Conservation (phyloP, 2,329 filamentous ascomycete species). For the Gnomoniopsis sp. region DNA sequence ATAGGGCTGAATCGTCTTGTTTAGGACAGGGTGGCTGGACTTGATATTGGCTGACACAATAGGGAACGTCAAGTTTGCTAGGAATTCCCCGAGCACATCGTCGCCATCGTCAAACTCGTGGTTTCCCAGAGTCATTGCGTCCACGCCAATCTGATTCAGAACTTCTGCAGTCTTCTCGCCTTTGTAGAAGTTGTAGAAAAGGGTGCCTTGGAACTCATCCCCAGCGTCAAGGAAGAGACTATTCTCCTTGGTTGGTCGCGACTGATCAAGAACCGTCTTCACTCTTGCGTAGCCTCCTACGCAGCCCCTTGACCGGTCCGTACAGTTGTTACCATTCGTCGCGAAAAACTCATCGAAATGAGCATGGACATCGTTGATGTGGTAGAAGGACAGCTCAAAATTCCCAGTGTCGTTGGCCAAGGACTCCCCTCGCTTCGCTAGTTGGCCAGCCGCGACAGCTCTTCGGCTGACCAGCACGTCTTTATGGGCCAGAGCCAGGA, state of each 20-base stretch:
- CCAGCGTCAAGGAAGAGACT: slow-evolving; percentile 62
- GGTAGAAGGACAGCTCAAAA: slow-evolving; percentile 62
- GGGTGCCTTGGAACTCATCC: slow-evolving; percentile 68
- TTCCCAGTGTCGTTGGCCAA: slow-evolving; percentile 39
- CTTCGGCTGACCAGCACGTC: slow-evolving; percentile 49
- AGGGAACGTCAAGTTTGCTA: slow-evolving; percentile 63
- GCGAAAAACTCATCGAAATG: slow-evolving; percentile 62
- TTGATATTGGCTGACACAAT: slow-evolving; percentile 61
- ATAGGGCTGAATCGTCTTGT: slow-evolving; percentile 62
- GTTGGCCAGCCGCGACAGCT: slow-evolving; percentile 22
- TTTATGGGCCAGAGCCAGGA: slow-evolving; percentile 27
- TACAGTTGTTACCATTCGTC: slow-evolving; percentile 59
- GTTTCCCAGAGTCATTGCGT: slow-evolving; percentile 66
- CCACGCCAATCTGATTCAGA: slow-evolving; percentile 62
- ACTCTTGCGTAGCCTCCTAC: slow-evolving; percentile 64
- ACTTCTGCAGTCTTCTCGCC: slow-evolving; percentile 67
- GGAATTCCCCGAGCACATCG: slow-evolving; percentile 57
- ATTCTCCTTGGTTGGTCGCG: slow-evolving; percentile 55
- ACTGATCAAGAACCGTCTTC: slow-evolving; percentile 56
- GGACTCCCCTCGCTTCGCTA: slow-evolving; percentile 37
- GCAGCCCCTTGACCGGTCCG: slow-evolving; percentile 52
- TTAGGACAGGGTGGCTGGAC: slow-evolving; percentile 56
- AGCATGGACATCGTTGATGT: slow-evolving; percentile 67
- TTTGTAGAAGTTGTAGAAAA: slow-evolving; percentile 65
- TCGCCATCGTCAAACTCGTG: slow-evolving; percentile 66